phyloP scores from a whole-genome alignment of 371 early-diverging fungal species.

The Batkoa obscura region DNA sequence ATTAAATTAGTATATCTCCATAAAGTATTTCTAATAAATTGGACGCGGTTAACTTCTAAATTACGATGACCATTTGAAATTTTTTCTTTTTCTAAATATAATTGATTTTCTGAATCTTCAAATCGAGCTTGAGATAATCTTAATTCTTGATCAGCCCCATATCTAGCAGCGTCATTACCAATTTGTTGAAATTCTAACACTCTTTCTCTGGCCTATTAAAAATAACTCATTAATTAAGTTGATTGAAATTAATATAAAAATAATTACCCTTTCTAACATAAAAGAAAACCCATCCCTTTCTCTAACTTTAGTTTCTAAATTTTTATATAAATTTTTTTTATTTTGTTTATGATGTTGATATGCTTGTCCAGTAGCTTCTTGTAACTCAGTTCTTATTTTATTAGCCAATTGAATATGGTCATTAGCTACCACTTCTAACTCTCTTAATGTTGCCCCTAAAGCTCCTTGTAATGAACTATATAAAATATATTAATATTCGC shows the following conservation, averaged over 20 bases:
- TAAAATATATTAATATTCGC: not conserved
- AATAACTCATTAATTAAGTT: not conserved
- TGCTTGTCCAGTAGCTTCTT: constrained; percentile 3
- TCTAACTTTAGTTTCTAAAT: not conserved
- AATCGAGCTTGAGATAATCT: not conserved
- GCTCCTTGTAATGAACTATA: not conserved
- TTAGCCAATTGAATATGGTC: not conserved
- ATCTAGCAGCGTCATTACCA: not conserved
- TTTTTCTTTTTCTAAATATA: not conserved
- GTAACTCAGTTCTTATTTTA: not conserved
- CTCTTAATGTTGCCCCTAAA: not conserved
- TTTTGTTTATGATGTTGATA: not conserved
- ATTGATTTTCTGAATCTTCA: not conserved
- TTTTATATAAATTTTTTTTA: not conserved
- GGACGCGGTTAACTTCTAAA: constrained; percentile 3
- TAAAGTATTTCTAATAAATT: constrained; percentile 1
- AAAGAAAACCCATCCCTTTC: not conserved
- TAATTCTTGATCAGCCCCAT: not conserved
- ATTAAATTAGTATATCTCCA: constrained; percentile 5
- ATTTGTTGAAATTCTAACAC: not conserved
- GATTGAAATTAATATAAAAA: no score
- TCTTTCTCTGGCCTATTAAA: constrained; percentile 1
- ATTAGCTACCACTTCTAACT: not conserved
- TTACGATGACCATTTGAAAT: not conserved
- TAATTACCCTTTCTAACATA: not conserved